A percentile compares a stretch with the other conserved stretches of the same genome.
phyloP scores from a whole-genome alignment of 1,284 basidiomycete genomes.

The Calocybe gambosa region DNA sequence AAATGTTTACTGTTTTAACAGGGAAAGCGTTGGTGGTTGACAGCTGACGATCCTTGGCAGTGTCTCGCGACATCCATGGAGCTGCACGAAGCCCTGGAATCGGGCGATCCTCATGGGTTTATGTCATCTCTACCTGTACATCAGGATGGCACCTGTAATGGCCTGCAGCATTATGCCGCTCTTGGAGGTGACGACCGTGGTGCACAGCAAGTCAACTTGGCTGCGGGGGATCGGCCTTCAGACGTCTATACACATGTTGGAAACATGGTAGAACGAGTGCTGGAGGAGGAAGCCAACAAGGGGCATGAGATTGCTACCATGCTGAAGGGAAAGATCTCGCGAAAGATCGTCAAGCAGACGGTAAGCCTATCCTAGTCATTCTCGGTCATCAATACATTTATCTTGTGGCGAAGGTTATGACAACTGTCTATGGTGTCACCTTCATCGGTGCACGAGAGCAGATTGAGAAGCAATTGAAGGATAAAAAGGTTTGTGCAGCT shows the following conservation, averaged over 20 bases:
- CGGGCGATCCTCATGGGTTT: conserved; percentile 68
- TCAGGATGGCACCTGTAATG: conserved; percentile 99
- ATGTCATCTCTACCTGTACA: conserved; percentile 85
- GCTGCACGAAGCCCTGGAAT: conserved; percentile 72
- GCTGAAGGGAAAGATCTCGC: conserved; percentile 75
- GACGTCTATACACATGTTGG: conserved; percentile 98
- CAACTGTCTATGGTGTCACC: conserved; percentile 98
- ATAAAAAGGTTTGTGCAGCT: conserved; percentile 66
- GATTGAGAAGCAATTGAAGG: conserved; percentile 85
- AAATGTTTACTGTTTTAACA: conserved; percentile 18
- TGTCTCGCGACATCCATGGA: conserved; percentile 92
- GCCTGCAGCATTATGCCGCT: conserved; percentile 97
- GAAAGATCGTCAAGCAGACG: conserved; percentile 99
- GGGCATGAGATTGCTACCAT: conserved; percentile 57
- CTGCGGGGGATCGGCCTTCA: conserved; percentile 80
- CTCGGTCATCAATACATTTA: too few relatives aligned
- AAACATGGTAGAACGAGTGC: conserved; percentile 58
- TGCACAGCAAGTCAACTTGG: conserved; percentile 91
- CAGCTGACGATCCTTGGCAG: conserved; percentile 97
- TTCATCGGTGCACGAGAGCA: conserved; percentile 94
- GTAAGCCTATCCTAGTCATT: conserved; percentile 31
- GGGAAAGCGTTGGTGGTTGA: conserved; percentile 83
- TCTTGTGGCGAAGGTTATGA: conserved; percentile 73
- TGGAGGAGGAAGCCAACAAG: conserved; percentile 39
- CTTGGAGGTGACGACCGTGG: conserved; percentile 90